phyloP scores from a whole-genome alignment of 768 basidiomycete genomes.

The Scleroderma citrinum region DNA sequence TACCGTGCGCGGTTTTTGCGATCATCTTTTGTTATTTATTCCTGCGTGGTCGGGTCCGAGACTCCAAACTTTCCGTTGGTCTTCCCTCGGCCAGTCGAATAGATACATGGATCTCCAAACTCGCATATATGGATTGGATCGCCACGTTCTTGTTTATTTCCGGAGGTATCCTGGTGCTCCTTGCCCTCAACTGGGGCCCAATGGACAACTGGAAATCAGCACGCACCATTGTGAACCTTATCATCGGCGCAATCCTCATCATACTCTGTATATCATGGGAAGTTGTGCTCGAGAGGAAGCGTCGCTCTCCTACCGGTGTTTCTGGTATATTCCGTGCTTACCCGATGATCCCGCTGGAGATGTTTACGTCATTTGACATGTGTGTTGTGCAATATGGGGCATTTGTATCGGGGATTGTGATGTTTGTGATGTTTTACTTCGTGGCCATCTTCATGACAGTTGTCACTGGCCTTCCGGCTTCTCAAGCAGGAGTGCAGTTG shows the following conservation, averaged over 20 bases:
- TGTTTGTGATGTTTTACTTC: constrained; percentile 51
- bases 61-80: constrained; percentile 9
- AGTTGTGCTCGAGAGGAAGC: constrained; percentile 29
- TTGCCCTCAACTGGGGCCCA: constrained; percentile 50
- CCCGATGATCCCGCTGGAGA: constrained; percentile 42
- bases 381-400: constrained; percentile 33
- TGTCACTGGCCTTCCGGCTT: constrained; percentile 36
- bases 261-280: constrained; percentile 40
- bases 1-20: constrained; percentile 33
- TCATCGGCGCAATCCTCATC: constrained; percentile 40
- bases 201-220: constrained; percentile 33
- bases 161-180: constrained; percentile 41
- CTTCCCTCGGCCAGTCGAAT: constrained; percentile 2
- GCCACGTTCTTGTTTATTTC: constrained; percentile 39
- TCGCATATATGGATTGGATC: constrained; percentile 39
- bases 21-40: constrained; percentile 38
- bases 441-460: constrained; percentile 46
- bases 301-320: background rate
- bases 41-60: constrained; percentile 30
- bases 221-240: constrained; percentile 42
- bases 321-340: constrained; percentile 23
- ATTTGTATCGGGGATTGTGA: constrained; percentile 41
- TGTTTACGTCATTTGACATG: constrained; percentile 40
- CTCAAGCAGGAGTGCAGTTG: constrained; percentile 40
- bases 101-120: constrained; percentile 24